Base-by-base conservation (phyloP, 345 rosid genomes). In the Triadica sebifera region DNA sequence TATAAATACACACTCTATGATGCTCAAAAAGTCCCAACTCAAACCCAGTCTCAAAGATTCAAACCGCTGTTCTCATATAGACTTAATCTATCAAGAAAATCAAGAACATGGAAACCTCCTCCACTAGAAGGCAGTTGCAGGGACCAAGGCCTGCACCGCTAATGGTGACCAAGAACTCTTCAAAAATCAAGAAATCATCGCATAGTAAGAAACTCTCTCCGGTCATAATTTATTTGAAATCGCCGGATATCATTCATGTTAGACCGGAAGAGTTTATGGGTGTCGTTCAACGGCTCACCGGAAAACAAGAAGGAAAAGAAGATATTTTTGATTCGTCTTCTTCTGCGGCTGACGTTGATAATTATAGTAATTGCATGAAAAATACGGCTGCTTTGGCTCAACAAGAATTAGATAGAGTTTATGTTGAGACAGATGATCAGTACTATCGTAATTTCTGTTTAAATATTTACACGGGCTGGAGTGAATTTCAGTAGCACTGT, bases 231-330 rank as follows among this genome's bases (percentile, higher is more conserved):
- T 77, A 83, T 72, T 47, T 85, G 65, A 81, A 61, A n/a, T 82
- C 87, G 55, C 90, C 88, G 0, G 84, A 85, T 80, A 65, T 85
- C 59, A 80, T 85, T 29, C 86, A 82, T 43, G 86, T 77, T 3
- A 63, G 69, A n/a, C 84, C 87, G 1, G 85, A 78, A 38, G 85
- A 87, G 22, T 87, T 87, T 75, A 87, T 49, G 87, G 79, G 78
- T 41, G 70, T 78, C 0, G 90, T 85, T 34, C 90, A 87, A 60
- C 81, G 80, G 20, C 88, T 87, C 8, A 87, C 88, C 0, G 88
- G 90, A 12, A 84, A 85, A 51, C 76, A 43, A 43, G 3, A 3
- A 12, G 34, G 2, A 29, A 29, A 29, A 29, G 1, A 29, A 29
- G 2, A 29, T 29, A 29, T 29, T 29, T 29, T 29, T 29, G 0